Base-by-base conservation (phyloP, 805 yeast species). In the Jamesozyma piceae region DNA sequence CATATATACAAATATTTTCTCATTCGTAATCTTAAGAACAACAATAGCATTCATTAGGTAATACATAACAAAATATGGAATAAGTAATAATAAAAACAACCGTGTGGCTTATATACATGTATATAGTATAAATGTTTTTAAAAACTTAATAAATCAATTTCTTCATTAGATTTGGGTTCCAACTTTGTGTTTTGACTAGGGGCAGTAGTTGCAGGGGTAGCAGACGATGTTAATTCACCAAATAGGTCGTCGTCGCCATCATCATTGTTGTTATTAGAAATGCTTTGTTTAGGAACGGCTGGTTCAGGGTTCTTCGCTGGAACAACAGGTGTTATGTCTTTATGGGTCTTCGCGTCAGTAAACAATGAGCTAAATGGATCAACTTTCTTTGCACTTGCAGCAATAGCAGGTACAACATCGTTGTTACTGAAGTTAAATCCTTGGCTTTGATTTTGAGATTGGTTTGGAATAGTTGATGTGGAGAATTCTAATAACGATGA, bases 291-390 rank as follows among this genome's bases (percentile, higher is more conserved):
- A 2, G 14, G 24, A 27, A 40, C 5, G 8, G 45, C 24, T 14
- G 15, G 32, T 31, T 11, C 19, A 14, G n/a, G 9, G 21, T 30
- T 11, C 10, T 15, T 24, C 14, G 9, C 26, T 26, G 43, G 29
- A 15, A 36, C 26, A 40, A 17, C 22, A 41, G 44, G 19, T 42
- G 41, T 27, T 18, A 35, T 28, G 1, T 37, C 20, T 1, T 36
- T 44, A 13, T 29, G 19, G 8, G 27, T 28, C 29, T 49, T 26
- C 49, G 45, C 30, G 31, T 37, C 33, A 9, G 39, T 41, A 18
- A 83, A 78, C 49, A 83, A 66, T 3, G 83, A 77, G 20, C 89
- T 80, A 62, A 83, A 83, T 0, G 89, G 82, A 55, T 83, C 92
- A 45, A 67, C 69, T 42, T 66, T 68, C 41, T 72, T 66, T 9